Conservation (phyloP, 2,329 filamentous ascomycete species). For the Colletotrichum sp. region DNA sequence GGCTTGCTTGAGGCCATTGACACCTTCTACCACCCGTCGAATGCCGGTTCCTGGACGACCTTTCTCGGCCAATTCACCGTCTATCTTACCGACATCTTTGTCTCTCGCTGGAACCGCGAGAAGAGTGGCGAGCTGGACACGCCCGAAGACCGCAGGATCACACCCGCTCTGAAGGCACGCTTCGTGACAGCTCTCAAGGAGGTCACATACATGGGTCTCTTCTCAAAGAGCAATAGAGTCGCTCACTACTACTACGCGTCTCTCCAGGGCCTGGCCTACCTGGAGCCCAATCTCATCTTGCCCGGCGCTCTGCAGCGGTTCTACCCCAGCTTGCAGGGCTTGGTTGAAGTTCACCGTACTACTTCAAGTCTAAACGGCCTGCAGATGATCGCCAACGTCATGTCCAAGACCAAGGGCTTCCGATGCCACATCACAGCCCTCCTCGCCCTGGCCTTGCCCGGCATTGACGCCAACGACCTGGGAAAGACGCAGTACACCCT, state of each 20-base stretch:
- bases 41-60: conserved; percentile 90
- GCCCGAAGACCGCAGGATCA: conserved; percentile 79
- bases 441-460: conserved; percentile 89
- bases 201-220: conserved; percentile 97
- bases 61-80: conserved; percentile 89
- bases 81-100: conserved; percentile 93
- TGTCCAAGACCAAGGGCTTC: conserved; percentile 94
- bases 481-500: conserved; percentile 96
- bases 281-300: conserved; percentile 90
- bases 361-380: conserved; percentile 91
- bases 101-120: conserved; percentile 97
- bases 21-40: conserved; percentile 98
- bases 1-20: conserved; percentile 93
- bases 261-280: conserved; percentile 84
- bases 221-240: conserved; percentile 90
- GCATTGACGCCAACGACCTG: conserved; percentile 96
- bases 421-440: conserved; percentile 94
- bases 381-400: conserved; percentile 89
- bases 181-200: conserved; percentile 91
- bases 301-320: conserved; percentile 94
- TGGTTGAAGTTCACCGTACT: conserved; percentile 96
- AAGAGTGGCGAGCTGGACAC: conserved; percentile 90
- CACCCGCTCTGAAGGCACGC: conserved; percentile 78
- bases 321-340: conserved; percentile 93
- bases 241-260: conserved; percentile 92